Conservation (phyloP, 768 basidiomycete genomes). For the Cubamyces lactineus region DNA sequence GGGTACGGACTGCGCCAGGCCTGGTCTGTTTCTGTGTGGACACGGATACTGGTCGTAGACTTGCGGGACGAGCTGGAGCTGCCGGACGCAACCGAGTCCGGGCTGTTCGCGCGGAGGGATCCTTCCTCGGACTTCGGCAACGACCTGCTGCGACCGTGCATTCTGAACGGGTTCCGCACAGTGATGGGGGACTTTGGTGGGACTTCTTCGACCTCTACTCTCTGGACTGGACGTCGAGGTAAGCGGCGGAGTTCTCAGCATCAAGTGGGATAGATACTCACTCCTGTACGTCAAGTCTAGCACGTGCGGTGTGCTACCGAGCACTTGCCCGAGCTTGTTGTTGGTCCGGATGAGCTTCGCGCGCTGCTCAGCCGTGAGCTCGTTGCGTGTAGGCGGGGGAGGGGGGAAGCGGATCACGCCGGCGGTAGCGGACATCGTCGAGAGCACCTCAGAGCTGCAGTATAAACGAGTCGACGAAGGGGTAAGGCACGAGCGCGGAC, state of each 20-base stretch:
- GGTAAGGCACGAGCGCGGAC: not conserved
- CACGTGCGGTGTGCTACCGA: constrained; percentile 63
- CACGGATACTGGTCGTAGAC: constrained; percentile 14
- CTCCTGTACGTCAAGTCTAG: constrained; percentile 40
- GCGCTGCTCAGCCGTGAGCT: constrained; percentile 54
- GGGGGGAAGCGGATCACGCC: constrained; percentile 34
- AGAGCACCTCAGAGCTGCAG: not conserved
- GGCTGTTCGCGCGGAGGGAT: constrained; percentile 19
- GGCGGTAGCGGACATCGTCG: constrained; percentile 3
- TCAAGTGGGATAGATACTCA: not conserved
- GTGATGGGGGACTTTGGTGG: constrained; percentile 16
- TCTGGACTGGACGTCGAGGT: too few species aligned
- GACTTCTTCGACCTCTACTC: not conserved
- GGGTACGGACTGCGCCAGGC: constrained; percentile 28
- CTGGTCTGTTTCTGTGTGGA: constrained; percentile 14
- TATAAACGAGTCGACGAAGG: too few species aligned
- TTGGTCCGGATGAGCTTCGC: constrained; percentile 57
- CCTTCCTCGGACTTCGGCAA: constrained; percentile 16
- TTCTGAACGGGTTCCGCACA: constrained; percentile 10
- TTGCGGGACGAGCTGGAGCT: constrained; percentile 17
- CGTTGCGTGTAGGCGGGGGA: constrained; percentile 64
- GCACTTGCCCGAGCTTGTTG: constrained; percentile 59
- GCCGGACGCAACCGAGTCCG: constrained; percentile 17
- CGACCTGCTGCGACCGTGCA: constrained; percentile 23
- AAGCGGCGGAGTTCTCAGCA: too few species aligned